Percentiles rank a stretch among this genome's conserved stretches.
phyloP scores from a whole-genome alignment of 768 basidiomycete species.

The Paxillus involutus region DNA sequence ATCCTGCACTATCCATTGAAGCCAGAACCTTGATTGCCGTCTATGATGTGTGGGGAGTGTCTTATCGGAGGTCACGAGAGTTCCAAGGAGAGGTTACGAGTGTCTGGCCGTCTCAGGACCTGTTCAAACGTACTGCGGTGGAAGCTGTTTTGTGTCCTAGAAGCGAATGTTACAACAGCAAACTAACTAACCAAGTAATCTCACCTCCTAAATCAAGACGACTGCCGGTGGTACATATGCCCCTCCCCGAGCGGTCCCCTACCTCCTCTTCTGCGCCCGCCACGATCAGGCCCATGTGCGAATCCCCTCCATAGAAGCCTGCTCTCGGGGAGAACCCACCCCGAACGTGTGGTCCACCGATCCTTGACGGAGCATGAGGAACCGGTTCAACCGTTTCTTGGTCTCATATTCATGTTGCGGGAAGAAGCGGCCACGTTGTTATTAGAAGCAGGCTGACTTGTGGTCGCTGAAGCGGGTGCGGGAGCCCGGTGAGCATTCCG shows the following conservation, averaged over 20 bases:
- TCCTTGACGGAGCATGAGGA: conserved; percentile 15
- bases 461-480: not conserved
- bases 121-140: no score
- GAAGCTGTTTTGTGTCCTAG: no score
- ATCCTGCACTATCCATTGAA: no score
- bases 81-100: no score
- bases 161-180: not conserved
- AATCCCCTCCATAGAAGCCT: conserved; percentile 23
- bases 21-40: no score
- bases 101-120: no score
- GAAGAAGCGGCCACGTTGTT: not conserved
- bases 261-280: conserved; percentile 31
- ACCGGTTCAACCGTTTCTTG: conserved; percentile 4
- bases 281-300: conserved; percentile 28
- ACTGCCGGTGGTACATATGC: not conserved
- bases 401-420: not conserved
- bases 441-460: not conserved
- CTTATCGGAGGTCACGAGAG: no score
- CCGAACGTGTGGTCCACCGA: conserved; percentile 30
- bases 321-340: conserved; percentile 28
- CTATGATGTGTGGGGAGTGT: no score
- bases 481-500: conserved; percentile 7
- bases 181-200: not conserved
- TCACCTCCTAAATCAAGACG: conserved; percentile 5
- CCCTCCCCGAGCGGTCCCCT: conserved; percentile 29